Evolutionary conservation across 345 rosid species (phyloP), one percentile per base, ranked within the genome.

Genomic region (Lepidium didymum): DNA sequence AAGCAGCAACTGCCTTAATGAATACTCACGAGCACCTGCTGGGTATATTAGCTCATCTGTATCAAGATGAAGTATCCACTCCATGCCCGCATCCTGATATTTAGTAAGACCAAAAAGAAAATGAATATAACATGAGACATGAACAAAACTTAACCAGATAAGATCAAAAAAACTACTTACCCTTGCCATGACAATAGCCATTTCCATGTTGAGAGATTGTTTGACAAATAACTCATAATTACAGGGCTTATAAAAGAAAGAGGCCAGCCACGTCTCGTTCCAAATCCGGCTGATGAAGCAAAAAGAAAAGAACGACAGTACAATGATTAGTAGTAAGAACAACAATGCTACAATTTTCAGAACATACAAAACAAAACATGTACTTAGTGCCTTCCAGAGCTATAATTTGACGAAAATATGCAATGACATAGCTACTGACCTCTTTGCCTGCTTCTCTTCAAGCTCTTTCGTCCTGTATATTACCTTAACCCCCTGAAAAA

Each of bases 141-240:
- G 52, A 37, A 15, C 52, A 42, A 45, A 43, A 55, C 8, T 16
- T 73, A 69, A 66, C 61, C 62, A 71, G 41, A 19, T 38, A 70
- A 57, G 41, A 58, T 52, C 56, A 9, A 49, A 36, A 33, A 53
- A 35, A 71, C n/a, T 35, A 21, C 90, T 62, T 91, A 94, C 99
- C 96, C 97, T 91, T 71, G 96, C 99, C 99, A 87, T 89, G 81
- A 86, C 86, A 75, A 94, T 89, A 49, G 97, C 99, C 97, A 91
- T 94, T 84, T 94, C 99, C 99, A 94, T 94, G 75, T 94, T 87
- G 81, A 94, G 97, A 63, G 97, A 88, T 72, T 94, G 99, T 81
- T 94, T 94, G 58, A 94, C 99, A 77, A 94, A 94, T 57, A 94
- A 78, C 80, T 94, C 97, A 68, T 89, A 89, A 75, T 91, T 94